Evolutionary conservation across 73 alveolate genomes (phyloP), one percentile per base, ranked within the genome.

Genomic region (Effrenium voratum): DNA sequence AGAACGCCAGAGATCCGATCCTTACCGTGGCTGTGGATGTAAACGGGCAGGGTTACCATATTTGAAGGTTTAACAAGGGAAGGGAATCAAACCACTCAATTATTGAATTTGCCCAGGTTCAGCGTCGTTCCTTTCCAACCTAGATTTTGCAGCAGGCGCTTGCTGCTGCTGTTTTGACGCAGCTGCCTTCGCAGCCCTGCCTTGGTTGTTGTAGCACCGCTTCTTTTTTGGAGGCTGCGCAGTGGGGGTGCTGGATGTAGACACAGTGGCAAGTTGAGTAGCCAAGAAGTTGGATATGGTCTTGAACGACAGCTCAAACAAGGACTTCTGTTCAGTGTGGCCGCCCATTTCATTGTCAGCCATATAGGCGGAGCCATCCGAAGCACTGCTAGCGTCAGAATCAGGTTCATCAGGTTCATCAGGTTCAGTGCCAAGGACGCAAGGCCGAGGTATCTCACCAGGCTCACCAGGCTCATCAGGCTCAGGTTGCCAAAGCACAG

Each of bases 151-250:
- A 28, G 6, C 28, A 5, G 1, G 4, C 52, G 16, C 6, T 15
- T 10, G 5, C 6, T 79, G 43, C 5, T 28, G 41, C 3, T 30
- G 32, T 30, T 32, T 79, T 79, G 43, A 22, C 5, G 90, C 63
- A 45, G 90, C 90, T 6, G 90, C 90, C 45, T 79, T 43, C n/a
- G 68, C 68, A 28, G 90, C 90, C 28, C 90, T 49, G 0, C 28
- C 5, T 16, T 44, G 3, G 44, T 79, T 79, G 68, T 79, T 30
- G n/a, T 79, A 79, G 90, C 90, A 45, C 1, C 57, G 83, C 36
- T 52, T 26, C 32, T 79, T 79, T 75, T 26, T 6, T 12, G 43
- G 45, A 5, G 66, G 70, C 45, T 0, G 47, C 4, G 28, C 26
- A n/a, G n/a, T n/a, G n/a, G n/a, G n/a, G 16, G 40, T 5, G 86